Percentiles rank a stretch among this genome's conserved stretches.
These are phyloP conservation scores for Colletotrichum lentis DNA, from an alignment of 2,329 filamentous ascomycete genomes.

Conservation along the genomic window DNA sequence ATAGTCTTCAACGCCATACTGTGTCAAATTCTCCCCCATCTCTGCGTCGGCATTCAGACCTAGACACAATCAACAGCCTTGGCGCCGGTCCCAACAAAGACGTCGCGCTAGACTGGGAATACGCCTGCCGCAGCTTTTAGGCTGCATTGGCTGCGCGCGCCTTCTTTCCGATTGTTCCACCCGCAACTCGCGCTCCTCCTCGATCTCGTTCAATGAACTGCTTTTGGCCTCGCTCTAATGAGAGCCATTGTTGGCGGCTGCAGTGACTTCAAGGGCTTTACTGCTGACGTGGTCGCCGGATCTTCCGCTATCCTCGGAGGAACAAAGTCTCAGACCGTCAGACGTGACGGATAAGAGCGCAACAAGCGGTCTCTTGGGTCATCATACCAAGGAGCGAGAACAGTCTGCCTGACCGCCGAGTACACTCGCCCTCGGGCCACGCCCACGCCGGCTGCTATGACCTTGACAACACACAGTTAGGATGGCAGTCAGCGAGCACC, in stretches of 20 bases:
- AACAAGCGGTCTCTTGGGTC: constrained; percentile 3
- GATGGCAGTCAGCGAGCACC: constrained; percentile 32
- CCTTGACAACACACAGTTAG: constrained; percentile 21
- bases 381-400: constrained; percentile 18
- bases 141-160: not conserved
- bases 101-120: constrained; percentile 16
- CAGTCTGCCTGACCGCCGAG: constrained; percentile 26
- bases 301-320: not conserved
- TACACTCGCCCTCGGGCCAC: not conserved
- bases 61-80: constrained; percentile 19
- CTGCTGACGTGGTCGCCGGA: not conserved
- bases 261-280: constrained; percentile 7
- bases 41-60: constrained; percentile 2
- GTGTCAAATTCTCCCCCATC: constrained; percentile 11
- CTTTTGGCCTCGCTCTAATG: not conserved
- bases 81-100: not conserved
- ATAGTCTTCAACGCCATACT: not conserved
- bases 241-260: constrained; percentile 22
- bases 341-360: constrained; percentile 15
- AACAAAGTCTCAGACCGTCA: constrained; percentile 24
- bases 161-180: constrained; percentile 17
- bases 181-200: not conserved
- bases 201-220: not conserved
- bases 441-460: constrained; percentile 1
- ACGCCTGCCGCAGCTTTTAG: constrained; percentile 26